Base-by-base conservation (phyloP, 1,284 basidiomycete genomes). In the Cutaneotrichosporon sp. region DNA sequence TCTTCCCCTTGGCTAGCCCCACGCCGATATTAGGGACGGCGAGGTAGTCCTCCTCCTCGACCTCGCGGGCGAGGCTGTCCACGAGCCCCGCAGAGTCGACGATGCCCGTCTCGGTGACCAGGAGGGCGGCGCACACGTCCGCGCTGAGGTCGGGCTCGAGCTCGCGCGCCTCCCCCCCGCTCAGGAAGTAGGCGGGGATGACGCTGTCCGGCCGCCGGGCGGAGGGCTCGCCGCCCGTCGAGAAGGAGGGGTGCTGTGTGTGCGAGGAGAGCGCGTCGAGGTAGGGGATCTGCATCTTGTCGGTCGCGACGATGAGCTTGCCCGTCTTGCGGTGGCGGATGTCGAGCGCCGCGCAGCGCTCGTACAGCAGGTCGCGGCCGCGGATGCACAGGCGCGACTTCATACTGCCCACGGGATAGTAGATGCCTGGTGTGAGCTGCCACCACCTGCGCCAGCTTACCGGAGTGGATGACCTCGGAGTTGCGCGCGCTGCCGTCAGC, bases 401-500 rank as follows among this genome's bases (percentile, higher is more conserved):
- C 67, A 95, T 82, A 4, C 93, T 95, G 34, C 87, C 81, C 0
- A 85, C 76, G 0, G 95, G 95, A 74, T 98, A 98, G 75, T 70
- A 69, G 59, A 69, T 71, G 20, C 67, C 67, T 65, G 49, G 0
- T 25, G 43, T 58, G 49, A 52, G 27, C 27, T 22, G 22, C 2
- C 4, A n/a, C n/a, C n/a, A 6, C 38, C 14, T 22, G 16, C 3
- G 52, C 73, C 59, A n/a, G 18, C 38, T n/a, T 71, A 87, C 91
- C 91, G 64, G 92, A 91, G 80, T 97, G 95, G 47, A 97, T 90
- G 16, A 99, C 95, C 73, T 98, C 95, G 1, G 92, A 95, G 76
- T 97, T 97, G 22, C 95, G 87, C 42, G 93, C 93, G 75, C 91
- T 94, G 62, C 8, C 24, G 16, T 63, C 49, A 43, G 25, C 16